phyloP scores from a whole-genome alignment of 306 rosid genomes.

The Lablab purpureus region DNA sequence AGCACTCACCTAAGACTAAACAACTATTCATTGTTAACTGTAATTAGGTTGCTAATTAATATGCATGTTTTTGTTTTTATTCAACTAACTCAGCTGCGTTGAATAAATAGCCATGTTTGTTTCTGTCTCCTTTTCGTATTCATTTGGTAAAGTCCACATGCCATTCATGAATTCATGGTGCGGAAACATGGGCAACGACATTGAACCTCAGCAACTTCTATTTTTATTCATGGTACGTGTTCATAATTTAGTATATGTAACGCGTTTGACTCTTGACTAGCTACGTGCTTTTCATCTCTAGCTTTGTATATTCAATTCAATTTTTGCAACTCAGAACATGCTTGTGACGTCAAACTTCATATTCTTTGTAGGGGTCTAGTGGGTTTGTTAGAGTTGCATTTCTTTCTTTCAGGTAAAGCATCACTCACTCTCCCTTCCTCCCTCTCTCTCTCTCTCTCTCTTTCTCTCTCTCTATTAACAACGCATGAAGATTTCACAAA shows the following conservation, averaged over 20 bases:
- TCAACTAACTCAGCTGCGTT: not conserved
- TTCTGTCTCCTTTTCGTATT: slow-evolving; percentile 7
- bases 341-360: slow-evolving; percentile 65
- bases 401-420: slow-evolving; percentile 70
- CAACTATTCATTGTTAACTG: no score
- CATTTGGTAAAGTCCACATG: slow-evolving; percentile 31
- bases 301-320: slow-evolving; percentile 23
- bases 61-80: not conserved
- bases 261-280: slow-evolving; percentile 45
- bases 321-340: slow-evolving; percentile 43
- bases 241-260: not conserved
- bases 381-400: slow-evolving; percentile 72
- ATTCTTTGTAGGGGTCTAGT: slow-evolving; percentile 54
- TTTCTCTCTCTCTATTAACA: slow-evolving; percentile 18
- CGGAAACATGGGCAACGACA: slow-evolving; percentile 14
- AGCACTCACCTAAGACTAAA: no score
- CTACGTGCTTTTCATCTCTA: not conserved
- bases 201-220: slow-evolving; percentile 6
- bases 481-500: slow-evolving; percentile 44
- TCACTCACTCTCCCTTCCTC: slow-evolving; percentile 37
- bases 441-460: slow-evolving; percentile 24
- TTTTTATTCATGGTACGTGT: slow-evolving; percentile 11
- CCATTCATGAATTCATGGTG: slow-evolving; percentile 34
- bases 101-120: not conserved
- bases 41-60: not conserved